Base-by-base conservation (phyloP, 2,329 filamentous ascomycete genomes). In the Fusarium sp. region DNA sequence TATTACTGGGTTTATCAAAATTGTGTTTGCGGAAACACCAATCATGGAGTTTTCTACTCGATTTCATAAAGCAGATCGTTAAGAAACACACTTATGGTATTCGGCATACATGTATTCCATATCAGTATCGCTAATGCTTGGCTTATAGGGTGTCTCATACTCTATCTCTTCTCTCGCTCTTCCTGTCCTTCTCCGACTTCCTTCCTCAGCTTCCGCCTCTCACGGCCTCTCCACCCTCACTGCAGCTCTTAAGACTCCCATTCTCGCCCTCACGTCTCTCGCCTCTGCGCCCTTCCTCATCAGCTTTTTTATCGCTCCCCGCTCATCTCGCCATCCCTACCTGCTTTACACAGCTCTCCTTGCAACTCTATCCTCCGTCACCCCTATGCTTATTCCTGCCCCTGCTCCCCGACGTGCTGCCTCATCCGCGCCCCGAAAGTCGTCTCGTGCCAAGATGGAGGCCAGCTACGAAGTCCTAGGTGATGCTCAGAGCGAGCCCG, bases 291-390 rank as follows among this genome's bases (percentile, higher is more conserved):
- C 92, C 30, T 90, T 98, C 76, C 83, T 93, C 73, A 87, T 95
- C 71, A 93, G 94, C 68, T 98, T 91, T 81, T 80, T 86, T 46
- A 84, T 97, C 71, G 95, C 94, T 4, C 92, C 94, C 0, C 86
- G 88, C 27, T 87, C 90, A 59, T 86, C 88, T 73, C 90, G 92
- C 78, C 95, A 98, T 79, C 95, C 95, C 0, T 98, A 97, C 79
- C 89, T 98, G 27, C 81, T 98, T 63, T 98, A 96, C 89, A 94
- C 93, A 16, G 90, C 90, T 5, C 81, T 94, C 27, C 86, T 94
- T 61, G 87, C 90, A 45, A 84, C 86, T 41, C 82, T 92, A 41
- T 88, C 92, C 46, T 85, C 86, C 24, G 83, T 87, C 46, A 84
- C 83, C 44, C 84, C 86, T 59, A 78, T 80, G 25, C 75, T 88